Base-by-base conservation (phyloP, 352 stramenopile genomes). In the Globisporangium acanthophoron region DNA sequence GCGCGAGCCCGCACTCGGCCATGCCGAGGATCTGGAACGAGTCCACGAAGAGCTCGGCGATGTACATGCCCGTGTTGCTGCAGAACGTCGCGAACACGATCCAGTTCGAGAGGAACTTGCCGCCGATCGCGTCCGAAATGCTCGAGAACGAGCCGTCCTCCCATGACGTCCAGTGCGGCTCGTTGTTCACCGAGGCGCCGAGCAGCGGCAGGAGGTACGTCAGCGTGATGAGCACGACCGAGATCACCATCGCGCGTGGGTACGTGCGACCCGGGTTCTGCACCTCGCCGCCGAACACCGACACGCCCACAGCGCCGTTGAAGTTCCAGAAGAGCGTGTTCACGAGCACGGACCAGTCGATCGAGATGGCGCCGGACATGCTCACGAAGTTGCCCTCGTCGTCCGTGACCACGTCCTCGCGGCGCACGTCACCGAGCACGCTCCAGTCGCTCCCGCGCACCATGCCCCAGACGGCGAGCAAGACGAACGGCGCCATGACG, bases 291-390 rank as follows among this genome's bases (percentile, higher is more conserved):
- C 87, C 88, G 61, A 97, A 98, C 0, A 80, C 81, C 11, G 86
- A 93, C 24, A 89, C 91, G 44, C 64, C 71, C 50, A 97, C 90
- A 52, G 92, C 97, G n/a, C 85, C 92, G 64, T 97, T 98, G 45
- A 96, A 87, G 74, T 97, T 98, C 94, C 95, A 98, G 70, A 97
- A 98, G 21, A 98, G 72, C 58, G 96, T 97, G 65, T 97, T 98
- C 33, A 98, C 69, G 45, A 94, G 91, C 21, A 78, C 71, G 15
- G 84, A 73, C 87, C 88, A 98, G 27, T 96, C 59, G 58, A 83
- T 60, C 18, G 40, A 48, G n/a, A 76, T 31, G 20, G 46, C 43
- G 5, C 71, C 66, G 1, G 63, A 70, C 68, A 81, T 77, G 59
- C 65, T 73, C 43, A 76, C 67, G 39, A 78, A 65, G 48, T 70